A percentile compares a stretch with the other conserved stretches of the same genome.
These are phyloP conservation scores for Wickerhamiella occidentalis DNA, from an alignment of 805 yeast genomes.

Conservation along the genomic window DNA sequence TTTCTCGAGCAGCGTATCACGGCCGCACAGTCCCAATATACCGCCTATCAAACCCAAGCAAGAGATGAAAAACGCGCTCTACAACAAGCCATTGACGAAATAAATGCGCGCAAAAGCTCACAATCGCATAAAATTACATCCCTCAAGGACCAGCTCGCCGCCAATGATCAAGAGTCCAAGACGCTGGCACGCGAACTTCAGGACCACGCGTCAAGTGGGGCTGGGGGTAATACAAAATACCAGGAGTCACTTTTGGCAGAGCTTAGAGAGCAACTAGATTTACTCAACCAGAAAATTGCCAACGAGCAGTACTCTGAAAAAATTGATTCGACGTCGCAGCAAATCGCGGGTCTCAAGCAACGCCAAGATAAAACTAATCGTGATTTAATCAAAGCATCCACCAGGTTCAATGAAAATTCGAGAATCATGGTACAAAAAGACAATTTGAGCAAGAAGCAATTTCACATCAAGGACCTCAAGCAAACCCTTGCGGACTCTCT, in stretches of 20 bases:
- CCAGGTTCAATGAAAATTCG: slow-evolving; percentile 13
- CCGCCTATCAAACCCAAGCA: not conserved
- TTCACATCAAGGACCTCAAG: not conserved
- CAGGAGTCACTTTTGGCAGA: not conserved
- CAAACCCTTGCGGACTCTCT: not conserved
- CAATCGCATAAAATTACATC: not conserved
- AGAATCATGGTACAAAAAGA: slow-evolving; percentile 15
- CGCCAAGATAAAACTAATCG: not conserved
- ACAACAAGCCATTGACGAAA: not conserved
- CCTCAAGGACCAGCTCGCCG: not conserved
- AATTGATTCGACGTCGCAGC: not conserved
- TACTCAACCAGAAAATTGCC: not conserved
- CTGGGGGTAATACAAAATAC: not conserved
- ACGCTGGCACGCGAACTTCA: not conserved
- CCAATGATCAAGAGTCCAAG: not conserved
- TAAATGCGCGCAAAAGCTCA: not conserved
- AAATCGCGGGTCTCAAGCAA: not conserved
- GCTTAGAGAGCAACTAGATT: not conserved
- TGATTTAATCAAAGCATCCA: slow-evolving; percentile 14
- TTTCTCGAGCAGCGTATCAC: slow-evolving; percentile 1
- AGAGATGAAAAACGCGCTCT: not conserved
- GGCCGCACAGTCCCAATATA: not conserved
- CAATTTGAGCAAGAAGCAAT: not conserved
- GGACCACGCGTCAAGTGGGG: not conserved
- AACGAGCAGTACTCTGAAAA: not conserved